Evolutionary conservation across 1,284 basidiomycete species (phyloP), one percentile per base, ranked within the genome.

Genomic region (Pisolithus thermaeus): DNA sequence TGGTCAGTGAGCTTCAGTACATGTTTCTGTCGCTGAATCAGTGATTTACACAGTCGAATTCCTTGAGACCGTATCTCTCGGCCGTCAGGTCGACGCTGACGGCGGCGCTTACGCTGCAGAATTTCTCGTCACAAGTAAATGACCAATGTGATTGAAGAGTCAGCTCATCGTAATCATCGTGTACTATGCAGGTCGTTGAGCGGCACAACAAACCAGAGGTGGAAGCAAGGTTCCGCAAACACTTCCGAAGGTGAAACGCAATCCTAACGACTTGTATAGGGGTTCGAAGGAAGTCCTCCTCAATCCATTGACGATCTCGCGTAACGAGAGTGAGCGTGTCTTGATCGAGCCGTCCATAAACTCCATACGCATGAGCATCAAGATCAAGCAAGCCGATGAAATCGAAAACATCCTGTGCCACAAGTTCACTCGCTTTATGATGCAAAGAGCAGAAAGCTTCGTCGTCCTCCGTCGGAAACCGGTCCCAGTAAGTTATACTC

Each of bases 351-450:
- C 96, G 0, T 92, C 90, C 1, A 84, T 99, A 72, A 99, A 99
- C 74, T 97, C 94, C 2, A 90, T 99, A 64, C 86, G 97, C 30
- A 76, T 99, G 56, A 92, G 87, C 69, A 98, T 99, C 74, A 91
- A 87, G 72, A 98, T 99, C 71, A 99, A 99, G 73, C 97, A 99
- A 68, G 95, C 97, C 27, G 97, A 99, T 71, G 97, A 99, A 73
- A 97, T 97, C 59, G 97, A 99, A 70, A 83, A 90, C 54, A 97
- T 99, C 60, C 75, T 99, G 41, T 97, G 93, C 66, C 92, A 97
- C 75, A 95, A 98, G 71, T 98, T 99, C 70, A 97, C 94, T n/a
- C 80, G 97, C 45, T 99, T 99, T 77, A 89, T 99, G 85, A 98
- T 94, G 88, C 93, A 96, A 75, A 79, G 97, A 47, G 97, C 97